Base-by-base conservation (phyloP, 345 rosid species). In the Kandelia obovata region DNA sequence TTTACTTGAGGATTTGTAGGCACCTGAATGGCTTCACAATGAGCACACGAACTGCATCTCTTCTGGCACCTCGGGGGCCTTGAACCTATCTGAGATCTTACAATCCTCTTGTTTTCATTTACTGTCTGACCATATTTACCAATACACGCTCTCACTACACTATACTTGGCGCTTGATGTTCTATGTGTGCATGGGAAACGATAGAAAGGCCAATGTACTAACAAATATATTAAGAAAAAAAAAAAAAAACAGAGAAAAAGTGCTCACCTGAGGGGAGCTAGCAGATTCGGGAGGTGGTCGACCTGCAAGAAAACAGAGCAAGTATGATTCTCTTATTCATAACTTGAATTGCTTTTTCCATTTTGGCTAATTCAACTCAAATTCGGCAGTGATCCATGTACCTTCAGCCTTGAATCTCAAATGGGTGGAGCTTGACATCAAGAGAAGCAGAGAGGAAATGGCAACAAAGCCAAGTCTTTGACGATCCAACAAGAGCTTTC, bases 1-100 rank as follows among this genome's bases (percentile, higher is more conserved):
- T 72, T 71, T 17, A 68, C 67, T 71, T 82, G 92, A 25, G 91
- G 97, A 81, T 87, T 85, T 56, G 90, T 81, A 39, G 98, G 98
- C 49, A 93, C 97, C 78, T 93, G 98, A 62, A 93, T 85, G 26
- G 96, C 97, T 75, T 87, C 94, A 59, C 98, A 93, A 57, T 76
- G 96, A 1, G 77, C 87, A 68, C 98, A 93, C 5, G 86, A 73
- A 52, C 82, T 88, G 83, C 98, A 93, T 71, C 88, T 83, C 77
- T 87, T 79, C n/a, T 89, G 83, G 46, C 98, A 93, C 56, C 84
- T 87, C 47, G 98, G 98, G 15, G 98, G 98, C 49, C 86, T 83
- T 69, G 98, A 93, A n/a, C 98, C 98, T 81, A 92, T 92, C 65
- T 83, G 71, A 9, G 85, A 83, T 68, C 91, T 83, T 83, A 83